Evolutionary conservation across 2,329 filamentous ascomycete genomes (phyloP).

Genomic region (Aspergillus sp.): DNA sequence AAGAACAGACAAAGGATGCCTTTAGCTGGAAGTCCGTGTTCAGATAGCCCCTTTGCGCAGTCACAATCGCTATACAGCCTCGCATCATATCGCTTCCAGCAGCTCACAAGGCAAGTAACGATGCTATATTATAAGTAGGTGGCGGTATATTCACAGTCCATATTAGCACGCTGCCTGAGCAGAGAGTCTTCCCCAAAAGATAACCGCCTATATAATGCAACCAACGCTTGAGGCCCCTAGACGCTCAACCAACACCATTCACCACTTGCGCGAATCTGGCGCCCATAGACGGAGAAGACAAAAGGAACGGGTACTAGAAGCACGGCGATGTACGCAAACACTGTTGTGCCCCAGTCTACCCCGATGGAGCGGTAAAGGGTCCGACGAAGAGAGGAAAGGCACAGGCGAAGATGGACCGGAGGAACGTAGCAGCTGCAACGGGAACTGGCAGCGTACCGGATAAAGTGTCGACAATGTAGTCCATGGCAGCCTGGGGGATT

Average conservation of each 20-base stretch:
- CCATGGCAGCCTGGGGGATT: conserved; percentile 67
- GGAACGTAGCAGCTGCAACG: conserved; percentile 37
- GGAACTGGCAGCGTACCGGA: conserved; percentile 29
- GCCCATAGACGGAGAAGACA: conserved; percentile 41
- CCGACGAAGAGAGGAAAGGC: conserved; percentile 37
- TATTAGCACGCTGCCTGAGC: too few species aligned
- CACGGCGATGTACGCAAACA: conserved; percentile 45
- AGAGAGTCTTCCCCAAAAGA: too few species aligned
- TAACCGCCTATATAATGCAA: too few species aligned
- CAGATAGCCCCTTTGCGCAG: too few species aligned
- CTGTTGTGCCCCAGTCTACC: conserved; percentile 50
- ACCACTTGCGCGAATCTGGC: conserved; percentile 20
- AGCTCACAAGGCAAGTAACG: too few species aligned
- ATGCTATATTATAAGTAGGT: too few species aligned
- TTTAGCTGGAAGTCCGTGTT: too few species aligned
- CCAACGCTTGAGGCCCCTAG: too few species aligned
- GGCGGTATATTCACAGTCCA: too few species aligned
- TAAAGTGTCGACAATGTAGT: conserved; percentile 62
- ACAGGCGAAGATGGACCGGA: conserved; percentile 33
- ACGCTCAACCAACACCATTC: not conserved
- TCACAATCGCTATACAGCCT: too few species aligned
- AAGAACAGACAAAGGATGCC: too few species aligned
- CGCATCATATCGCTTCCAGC: too few species aligned
- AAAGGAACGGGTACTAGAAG: conserved; percentile 36
- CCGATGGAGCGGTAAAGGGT: conserved; percentile 54